Base-by-base conservation (phyloP, 2,329 filamentous ascomycete species). In the Dendrostoma leiphaemia region DNA sequence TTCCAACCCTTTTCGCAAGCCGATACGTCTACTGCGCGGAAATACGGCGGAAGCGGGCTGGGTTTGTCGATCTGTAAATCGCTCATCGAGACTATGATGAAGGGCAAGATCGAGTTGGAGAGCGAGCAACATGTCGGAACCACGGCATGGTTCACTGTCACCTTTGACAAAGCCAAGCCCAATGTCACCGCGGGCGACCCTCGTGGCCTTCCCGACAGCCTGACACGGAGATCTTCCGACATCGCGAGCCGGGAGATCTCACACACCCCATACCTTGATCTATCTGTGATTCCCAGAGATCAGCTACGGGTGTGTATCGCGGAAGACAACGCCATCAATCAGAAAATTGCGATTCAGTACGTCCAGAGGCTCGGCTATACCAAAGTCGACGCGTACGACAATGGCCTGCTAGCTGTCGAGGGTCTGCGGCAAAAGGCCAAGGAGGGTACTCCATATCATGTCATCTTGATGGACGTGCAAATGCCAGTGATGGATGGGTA, bases 401-500 rank as follows among this genome's bases (percentile, higher is more conserved):
- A 97, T 67, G 93, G 93, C 0, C 80, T 88, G 58, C 90, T 92
- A 71, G 91, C 92, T 0, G 88, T 96, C 13, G 89, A 96, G 64
- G 92, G 90, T 0, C 74, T 97, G n/a, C 85, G 88, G 8, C 76
- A 82, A 48, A 88, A 86, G 59, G 88, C 88, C 3, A 78, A 75
- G 41, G 86, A 89, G 59, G 87, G 86, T 1, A 77, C 77, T 8
- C 92, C 91, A 0, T 97, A 95, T 72, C 91, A 97, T 64, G 81
- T 97, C 29, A 87, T 96, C 37, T 80, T 97, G 41, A 97, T 97
- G 92, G 92, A 97, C 67, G 91, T 96, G 3, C 91, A 96, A 71
- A 97, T 97, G 92, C 92, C 92, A 0, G 85, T 95, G 3, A 81
- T 96, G 8, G 92, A 97, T 67, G 92, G 92, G 6, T 96, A 96